Evolutionary conservation across 2,329 filamentous ascomycete genomes (phyloP), one percentile per base, ranked within the genome.

Genomic region (Cladophialophora psammophila): DNA sequence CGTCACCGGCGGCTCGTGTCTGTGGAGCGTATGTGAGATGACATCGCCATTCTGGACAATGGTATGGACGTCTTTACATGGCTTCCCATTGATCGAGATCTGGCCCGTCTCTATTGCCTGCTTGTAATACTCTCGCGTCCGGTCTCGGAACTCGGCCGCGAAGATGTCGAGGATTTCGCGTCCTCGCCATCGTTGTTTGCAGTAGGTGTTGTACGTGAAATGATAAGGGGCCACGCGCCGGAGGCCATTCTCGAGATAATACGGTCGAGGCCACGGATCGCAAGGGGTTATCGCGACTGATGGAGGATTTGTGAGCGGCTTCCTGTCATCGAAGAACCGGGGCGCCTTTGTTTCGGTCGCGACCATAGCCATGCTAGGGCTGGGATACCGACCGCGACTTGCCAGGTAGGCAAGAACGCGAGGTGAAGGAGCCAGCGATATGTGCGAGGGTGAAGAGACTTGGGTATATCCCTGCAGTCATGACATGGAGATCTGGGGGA

Each of bases 1-100:
- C 1, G 92, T 94, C 36, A 97, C 93, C 0, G 95, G 95, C 1
- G 95, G 95, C 79, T 99, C 95, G 78, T 99, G 95, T 13, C 95
- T 91, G 78, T 99, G 95, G 68, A 96, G 85, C 3, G 93, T 97
- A 79, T 99, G 95, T 10, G 92, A 94, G 63, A 99, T 90, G 64
- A 96, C 82, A 76, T 97, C 91, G 70, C 95, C 95, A 75, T 99
- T 98, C 56, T 71, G 63, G 35, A 71, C 64, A 45, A 69, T 60
- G 61, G 69, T 67, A 53, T 69, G 64, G 38, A 71, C 53, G 64
- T 71, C 66, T 35, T 60, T 65, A 3, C 92, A 88, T 20, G 79
- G 80, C 73, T 92, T 88, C 60, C 91, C 91, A 78, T 97, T 95
- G 73, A 98, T 86, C 36, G 87, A 85, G 57, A 99, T 93, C 67